Base-by-base conservation (phyloP, 2,329 filamentous ascomycete genomes). In the Allantophomopsis cytisporea region DNA sequence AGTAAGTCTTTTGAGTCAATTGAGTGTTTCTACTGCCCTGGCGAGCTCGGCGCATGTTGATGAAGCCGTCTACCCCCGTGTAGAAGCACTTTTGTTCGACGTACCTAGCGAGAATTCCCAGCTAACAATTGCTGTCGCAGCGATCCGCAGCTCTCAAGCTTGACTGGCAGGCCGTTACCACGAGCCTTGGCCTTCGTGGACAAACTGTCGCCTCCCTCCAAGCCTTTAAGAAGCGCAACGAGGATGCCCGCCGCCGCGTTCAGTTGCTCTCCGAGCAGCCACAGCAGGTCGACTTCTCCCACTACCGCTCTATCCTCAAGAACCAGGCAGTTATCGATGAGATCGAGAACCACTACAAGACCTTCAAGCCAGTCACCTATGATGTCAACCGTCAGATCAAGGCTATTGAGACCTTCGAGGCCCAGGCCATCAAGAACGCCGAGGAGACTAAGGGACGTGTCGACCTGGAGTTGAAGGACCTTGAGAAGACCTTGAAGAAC, bases 201-300 rank as follows among this genome's bases (percentile, higher is more conserved):
- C 84, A 87, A 71, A 98, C 91, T 53, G 88, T 85, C 53, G 69
- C 81, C 56, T 83, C 89, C 46, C 86, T 98, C 46, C 82, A 89
- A 63, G 76, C 85, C 51, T 98, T 98, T 82, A 98, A 98, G 79
- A 91, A 94, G 80, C 88, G 91, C 70, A 95, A 96, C 74, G 91
- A 98, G 62, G 88, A 95, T 63, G 89, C 86, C 60, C 88, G 89
- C 68, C 89, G 91, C 71, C 89, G 89, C 69, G 74, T 98, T 46
- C 78, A 83, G 64, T 56, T 76, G 47, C 85, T 98, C 43, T 79
- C 76, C 48, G 86, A 94, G 66, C 80, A 83, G 61, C 70, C 89
- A 49, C 85, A 86, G 57, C 76, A 76, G 43, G 77, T 98, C 68
- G 87, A 98, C 74, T 96, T 98, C 68, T 65, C 76, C 52, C 76